Evolutionary conservation across 208 protist species (phyloP).

Genomic region (Acanthamoeba polyphaga): DNA sequence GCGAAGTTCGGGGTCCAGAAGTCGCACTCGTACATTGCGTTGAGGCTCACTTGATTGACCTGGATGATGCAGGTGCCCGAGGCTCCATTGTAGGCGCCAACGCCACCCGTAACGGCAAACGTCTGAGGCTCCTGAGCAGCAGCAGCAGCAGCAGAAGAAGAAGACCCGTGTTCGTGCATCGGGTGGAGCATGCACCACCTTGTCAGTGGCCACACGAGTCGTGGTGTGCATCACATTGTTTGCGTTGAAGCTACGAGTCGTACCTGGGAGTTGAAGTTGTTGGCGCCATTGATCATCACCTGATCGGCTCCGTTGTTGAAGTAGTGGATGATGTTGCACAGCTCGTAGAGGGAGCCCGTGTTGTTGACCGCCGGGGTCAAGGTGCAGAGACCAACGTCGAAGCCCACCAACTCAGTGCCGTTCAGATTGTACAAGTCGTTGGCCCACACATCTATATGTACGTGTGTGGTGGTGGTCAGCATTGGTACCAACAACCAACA

Average conservation of each 20-base stretch:
- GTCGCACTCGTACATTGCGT: not conserved
- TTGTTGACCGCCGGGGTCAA: constrained; percentile 11
- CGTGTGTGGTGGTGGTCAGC: not conserved
- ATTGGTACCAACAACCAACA: no score
- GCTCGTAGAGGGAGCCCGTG: not conserved
- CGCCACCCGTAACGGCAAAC: not conserved
- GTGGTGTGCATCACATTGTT: no score
- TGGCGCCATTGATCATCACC: not conserved
- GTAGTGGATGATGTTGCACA: constrained; percentile 28
- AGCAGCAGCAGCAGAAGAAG: not conserved
- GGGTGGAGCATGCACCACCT: not conserved
- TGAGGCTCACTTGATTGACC: not conserved
- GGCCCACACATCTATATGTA: not conserved
- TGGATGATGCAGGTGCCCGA: not conserved
- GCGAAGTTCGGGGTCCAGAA: not conserved
- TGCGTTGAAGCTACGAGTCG: not conserved
- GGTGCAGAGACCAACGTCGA: constrained; percentile 13
- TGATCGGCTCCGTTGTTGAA: constrained; percentile 38
- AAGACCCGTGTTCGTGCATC: not conserved
- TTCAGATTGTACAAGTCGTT: not conserved
- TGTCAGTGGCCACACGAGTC: no score
- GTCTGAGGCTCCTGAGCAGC: not conserved
- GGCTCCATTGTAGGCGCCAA: not conserved
- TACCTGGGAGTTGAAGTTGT: not conserved
- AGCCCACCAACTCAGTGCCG: not conserved